Evolutionary conservation across 441 rosid genomes (phyloP), one percentile per base, ranked within the genome.

Genomic region (Euphorbia corollata): DNA sequence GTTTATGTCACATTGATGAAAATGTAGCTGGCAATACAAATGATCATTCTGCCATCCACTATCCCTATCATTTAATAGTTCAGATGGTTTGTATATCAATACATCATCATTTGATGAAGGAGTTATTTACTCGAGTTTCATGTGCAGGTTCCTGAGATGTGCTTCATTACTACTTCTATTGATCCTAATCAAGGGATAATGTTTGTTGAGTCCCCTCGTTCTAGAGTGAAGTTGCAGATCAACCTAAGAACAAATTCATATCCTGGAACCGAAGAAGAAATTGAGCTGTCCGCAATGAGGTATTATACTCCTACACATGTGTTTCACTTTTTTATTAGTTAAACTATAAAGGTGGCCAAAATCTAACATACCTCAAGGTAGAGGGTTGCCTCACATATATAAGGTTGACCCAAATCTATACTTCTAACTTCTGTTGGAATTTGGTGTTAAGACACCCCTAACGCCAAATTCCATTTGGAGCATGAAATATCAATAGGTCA

Each of bases 101-200:
- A 36, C 41, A 36, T 36, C 41, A 36, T 58, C 61, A 58, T 57
- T 22, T 24, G 68, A 65, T 68, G 11, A 27, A 55, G 38, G 58
- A 9, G 56, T 69, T 55, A 65, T 63, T 58, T 65, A 10, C 58
- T 61, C 11, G 36, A 19, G 34, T 69, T 77, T 54, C 9, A 45
- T 65, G 56, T 77, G 68, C 75, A 93, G 99, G 97, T 91, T 79
- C 96, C 93, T 64, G 93, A 86, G 71, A 83, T 93, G 93, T 81
- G 83, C 87, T 84, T 83, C 59, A 80, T 93, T 60, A 84, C 68
- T 56, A 82, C 99, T 71, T 82, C 48, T 59, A 81, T 91, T 63
- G 87, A 91, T 82, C 87, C 84, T 70, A 73, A 81, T 58, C 77
- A 58, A 74, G 89, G 83, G 23, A 36, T 78, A 61, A 71, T 94